Base-by-base conservation (phyloP, 164 flowering plant genomes). In the Stephania yunnanensis region DNA sequence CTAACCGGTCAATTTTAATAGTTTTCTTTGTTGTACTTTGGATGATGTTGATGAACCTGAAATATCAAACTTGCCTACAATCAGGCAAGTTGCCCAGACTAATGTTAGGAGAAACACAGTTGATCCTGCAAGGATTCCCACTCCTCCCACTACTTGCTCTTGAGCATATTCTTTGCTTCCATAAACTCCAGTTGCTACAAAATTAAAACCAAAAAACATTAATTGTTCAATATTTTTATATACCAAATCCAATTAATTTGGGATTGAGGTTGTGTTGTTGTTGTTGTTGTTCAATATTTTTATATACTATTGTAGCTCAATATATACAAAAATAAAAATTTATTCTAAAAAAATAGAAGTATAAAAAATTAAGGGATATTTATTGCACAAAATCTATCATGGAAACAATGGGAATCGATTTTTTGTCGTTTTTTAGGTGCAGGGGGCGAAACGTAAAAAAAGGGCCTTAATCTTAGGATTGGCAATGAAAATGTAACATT, bases 61-160 rank as follows among this genome's bases (percentile, higher is more conserved):
- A 71, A 95, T 61, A 76, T 92, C 91, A 80, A 86, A 86, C 82
- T 85, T 89, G 69, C 98, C 98, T 73, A 92, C 91, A 70, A 88
- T 44, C 79, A 92, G 78, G 81, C 97, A 93, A 44, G 97, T 73
- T 75, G 97, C 98, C 99, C 99, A 96, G 45, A 92, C 80, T 52
- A 84, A 46, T 0, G 99, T 92, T 50, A 94, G 83, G 46, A 94
- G 94, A 95, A 96, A 85, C 36, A 94, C 94, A 5, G 98, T 96
- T 67, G 99, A 94, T 5, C 99, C 98, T 81, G 98, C 89, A 44
- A 96, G 88, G 83, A 91, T 82, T 20, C 97, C 95, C 93, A 96
- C 89, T 78, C 99, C 99, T 46, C 88, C 91, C 58, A 92, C 89
- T 15, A 94, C 97, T 76, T 91, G 94, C 52, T 82, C 81, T 81